These are phyloP conservation scores for Solanum peruvianum DNA, from an alignment of 257 asterid species.

Conservation along the genomic window DNA sequence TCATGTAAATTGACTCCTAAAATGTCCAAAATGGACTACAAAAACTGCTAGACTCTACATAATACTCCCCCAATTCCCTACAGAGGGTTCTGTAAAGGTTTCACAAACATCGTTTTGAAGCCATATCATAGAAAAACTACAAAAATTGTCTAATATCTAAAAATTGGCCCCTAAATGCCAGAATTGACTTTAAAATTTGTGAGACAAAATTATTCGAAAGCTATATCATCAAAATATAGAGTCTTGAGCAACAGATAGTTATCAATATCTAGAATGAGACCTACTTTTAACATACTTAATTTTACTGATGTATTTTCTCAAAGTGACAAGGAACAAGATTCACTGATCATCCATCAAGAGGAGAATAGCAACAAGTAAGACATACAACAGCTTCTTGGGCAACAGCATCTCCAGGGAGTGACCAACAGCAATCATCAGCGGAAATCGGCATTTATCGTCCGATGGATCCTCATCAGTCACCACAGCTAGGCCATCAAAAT, in stretches of 20 bases:
- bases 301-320: not conserved
- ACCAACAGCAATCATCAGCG: not conserved
- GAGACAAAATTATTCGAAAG: not conserved
- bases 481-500: not conserved
- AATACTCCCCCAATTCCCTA: not conserved
- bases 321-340: not conserved
- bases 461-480: not conserved
- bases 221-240: not conserved
- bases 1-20: accelerated
- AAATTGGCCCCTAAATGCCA: not conserved
- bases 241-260: not conserved
- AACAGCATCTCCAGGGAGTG: not conserved
- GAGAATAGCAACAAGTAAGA: not conserved
- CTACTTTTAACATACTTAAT: not conserved
- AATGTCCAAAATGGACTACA: not conserved
- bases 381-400: not conserved
- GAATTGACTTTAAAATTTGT: not conserved
- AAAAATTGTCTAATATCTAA: not conserved
- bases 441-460: not conserved
- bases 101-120: accelerated
- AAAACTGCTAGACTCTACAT: not conserved
- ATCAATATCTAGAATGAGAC: not conserved
- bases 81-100: not conserved
- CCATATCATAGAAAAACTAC: not conserved
- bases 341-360: not conserved